Conservation (phyloP, 768 basidiomycete species). For the Lentinula sp. region DNA sequence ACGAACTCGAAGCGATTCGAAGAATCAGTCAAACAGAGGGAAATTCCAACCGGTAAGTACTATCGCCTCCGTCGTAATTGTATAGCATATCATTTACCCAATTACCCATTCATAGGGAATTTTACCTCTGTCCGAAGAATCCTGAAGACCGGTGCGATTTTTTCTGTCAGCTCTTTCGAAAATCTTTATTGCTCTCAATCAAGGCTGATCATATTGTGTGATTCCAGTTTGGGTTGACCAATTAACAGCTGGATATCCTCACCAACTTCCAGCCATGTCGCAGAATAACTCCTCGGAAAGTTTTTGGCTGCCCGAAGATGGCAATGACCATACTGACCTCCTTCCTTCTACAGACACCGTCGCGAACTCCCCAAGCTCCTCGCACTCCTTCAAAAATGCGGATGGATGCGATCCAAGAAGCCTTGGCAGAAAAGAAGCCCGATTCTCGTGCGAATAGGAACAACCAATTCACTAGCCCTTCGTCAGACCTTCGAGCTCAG, state of each 20-base stretch:
- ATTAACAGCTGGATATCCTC: constrained; percentile 2
- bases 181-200: neutral
- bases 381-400: neutral
- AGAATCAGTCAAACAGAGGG: constrained; percentile 20
- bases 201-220: neutral
- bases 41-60: constrained; percentile 31
- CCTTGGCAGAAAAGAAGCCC: neutral
- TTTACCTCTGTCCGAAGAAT: constrained; percentile 30
- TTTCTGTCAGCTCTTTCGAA: constrained; percentile 22
- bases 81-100: neutral
- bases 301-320: neutral
- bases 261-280: neutral
- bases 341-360: neutral
- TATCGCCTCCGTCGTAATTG: neutral
- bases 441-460: neutral
- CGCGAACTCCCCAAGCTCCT: neutral
- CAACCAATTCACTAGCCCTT: neutral
- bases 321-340: neutral
- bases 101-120: constrained; percentile 11
- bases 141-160: constrained; percentile 24
- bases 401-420: neutral
- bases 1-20: constrained; percentile 17
- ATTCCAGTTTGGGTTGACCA: constrained; percentile 5
- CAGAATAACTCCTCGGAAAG: constrained; percentile 3
- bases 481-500: neutral